phyloP scores from a whole-genome alignment of 495 filamentous ascomycete genomes.

The Penicillium fimorum region DNA sequence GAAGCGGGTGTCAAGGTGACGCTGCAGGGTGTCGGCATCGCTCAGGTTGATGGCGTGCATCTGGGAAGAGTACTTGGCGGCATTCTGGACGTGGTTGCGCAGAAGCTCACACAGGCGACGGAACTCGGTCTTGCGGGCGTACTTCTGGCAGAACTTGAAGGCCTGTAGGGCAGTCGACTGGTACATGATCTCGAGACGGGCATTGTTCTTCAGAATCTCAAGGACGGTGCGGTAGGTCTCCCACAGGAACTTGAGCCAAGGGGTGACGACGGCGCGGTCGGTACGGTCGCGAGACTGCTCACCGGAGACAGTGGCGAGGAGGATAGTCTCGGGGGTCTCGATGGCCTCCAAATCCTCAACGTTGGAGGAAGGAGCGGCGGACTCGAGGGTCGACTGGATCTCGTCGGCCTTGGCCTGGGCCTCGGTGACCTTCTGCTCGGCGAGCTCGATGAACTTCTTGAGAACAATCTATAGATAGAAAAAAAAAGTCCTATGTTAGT shows the following conservation, averaged over 20 bases:
- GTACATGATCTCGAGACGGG: slow-evolving; percentile 94
- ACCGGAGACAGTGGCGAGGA: slow-evolving; percentile 94
- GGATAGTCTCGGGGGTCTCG: slow-evolving; percentile 96
- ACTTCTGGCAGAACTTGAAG: slow-evolving; percentile 98
- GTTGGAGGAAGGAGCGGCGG: slow-evolving; percentile 63
- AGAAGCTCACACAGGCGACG: slow-evolving; percentile 95
- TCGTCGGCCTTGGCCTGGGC: slow-evolving; percentile 96
- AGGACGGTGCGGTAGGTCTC: slow-evolving; percentile 99
- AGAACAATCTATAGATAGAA: slow-evolving; percentile 66
- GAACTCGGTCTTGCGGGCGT: slow-evolving; percentile 98
- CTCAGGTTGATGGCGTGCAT: slow-evolving; percentile 99
- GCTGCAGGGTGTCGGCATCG: slow-evolving; percentile 94
- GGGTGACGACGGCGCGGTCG: slow-evolving; percentile 95
- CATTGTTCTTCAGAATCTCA: slow-evolving; percentile 98
- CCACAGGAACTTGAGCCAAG: slow-evolving; percentile 99
- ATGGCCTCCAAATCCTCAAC: slow-evolving; percentile 95
- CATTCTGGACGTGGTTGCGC: slow-evolving; percentile 97
- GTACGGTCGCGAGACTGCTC: slow-evolving; percentile 96
- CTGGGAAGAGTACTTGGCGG: slow-evolving; percentile 96
- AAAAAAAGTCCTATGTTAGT: slow-evolving; percentile 24
- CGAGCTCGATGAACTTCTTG: slow-evolving; percentile 95
- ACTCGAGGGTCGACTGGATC: slow-evolving; percentile 82
- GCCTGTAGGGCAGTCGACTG: slow-evolving; percentile 97
- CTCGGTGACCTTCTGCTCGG: slow-evolving; percentile 92
- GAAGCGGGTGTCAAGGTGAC: slow-evolving; percentile 96